These are phyloP conservation scores for Beauveria bassiana DNA, from an alignment of 2,329 filamentous ascomycete species.

Conservation along the genomic window DNA sequence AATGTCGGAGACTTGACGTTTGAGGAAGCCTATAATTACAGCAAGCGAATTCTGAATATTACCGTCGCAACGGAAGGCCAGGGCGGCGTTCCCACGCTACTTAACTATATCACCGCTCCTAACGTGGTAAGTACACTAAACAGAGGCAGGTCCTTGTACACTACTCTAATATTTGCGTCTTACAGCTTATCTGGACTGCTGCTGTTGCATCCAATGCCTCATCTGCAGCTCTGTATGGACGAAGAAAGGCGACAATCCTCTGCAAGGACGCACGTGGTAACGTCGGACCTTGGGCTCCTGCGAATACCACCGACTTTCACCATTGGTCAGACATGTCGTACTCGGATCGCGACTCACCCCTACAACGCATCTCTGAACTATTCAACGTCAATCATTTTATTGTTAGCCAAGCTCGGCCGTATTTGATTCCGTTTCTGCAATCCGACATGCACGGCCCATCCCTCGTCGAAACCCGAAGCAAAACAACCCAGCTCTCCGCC, in stretches of 20 bases:
- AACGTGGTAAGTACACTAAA: conserved; percentile 62
- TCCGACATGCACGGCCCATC: conserved; percentile 72
- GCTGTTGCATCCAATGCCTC: conserved; percentile 69
- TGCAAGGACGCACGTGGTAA: conserved; percentile 70
- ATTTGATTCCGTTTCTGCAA: conserved; percentile 77
- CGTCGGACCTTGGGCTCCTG: conserved; percentile 66
- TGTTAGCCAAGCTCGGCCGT: conserved; percentile 84
- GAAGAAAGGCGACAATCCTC: conserved; percentile 56
- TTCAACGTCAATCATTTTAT: conserved; percentile 97
- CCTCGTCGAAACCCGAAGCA: conserved; percentile 50
- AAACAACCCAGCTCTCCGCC: conserved; percentile 48
- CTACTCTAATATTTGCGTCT: neutral
- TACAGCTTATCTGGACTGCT: conserved; percentile 69
- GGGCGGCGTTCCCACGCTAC: conserved; percentile 69
- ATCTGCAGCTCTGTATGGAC: conserved; percentile 56
- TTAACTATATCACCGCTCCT: conserved; percentile 89
- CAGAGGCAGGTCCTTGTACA: neutral
- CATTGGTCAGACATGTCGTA: conserved; percentile 61
- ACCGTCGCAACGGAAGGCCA: conserved; percentile 72
- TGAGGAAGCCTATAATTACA: conserved; percentile 81
- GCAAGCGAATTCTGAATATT: conserved; percentile 84
- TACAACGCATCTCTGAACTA: conserved; percentile 68
- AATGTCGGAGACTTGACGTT: conserved; percentile 90
- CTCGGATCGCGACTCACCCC: conserved; percentile 55
- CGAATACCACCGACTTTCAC: conserved; percentile 54